Evolutionary conservation across 1,139 yeast genomes (phyloP).

Genomic region (Lodderomyces orthopsilosis): DNA sequence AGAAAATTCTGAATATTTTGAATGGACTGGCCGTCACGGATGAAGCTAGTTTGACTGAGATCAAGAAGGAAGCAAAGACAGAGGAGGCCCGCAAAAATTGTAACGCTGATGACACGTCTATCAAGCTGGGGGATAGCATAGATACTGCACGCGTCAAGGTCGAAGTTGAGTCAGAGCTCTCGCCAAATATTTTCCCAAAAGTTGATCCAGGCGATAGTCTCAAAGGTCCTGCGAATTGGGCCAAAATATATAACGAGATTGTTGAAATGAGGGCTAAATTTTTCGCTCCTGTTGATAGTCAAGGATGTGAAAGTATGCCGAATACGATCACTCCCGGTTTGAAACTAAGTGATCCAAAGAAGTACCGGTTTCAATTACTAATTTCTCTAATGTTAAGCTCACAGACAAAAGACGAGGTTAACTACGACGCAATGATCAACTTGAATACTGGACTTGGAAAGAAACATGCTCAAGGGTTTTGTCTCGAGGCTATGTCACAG

Average conservation of each 20-base stretch:
- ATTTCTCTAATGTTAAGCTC: slow-evolving; percentile 84
- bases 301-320: slow-evolving; percentile 85
- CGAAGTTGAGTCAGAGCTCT: slow-evolving; percentile 10
- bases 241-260: slow-evolving; percentile 57
- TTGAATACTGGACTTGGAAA: slow-evolving; percentile 38
- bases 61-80: not conserved
- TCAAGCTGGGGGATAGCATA: not conserved
- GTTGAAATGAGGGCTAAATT: slow-evolving; percentile 63
- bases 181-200: slow-evolving; percentile 17
- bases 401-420: slow-evolving; percentile 89
- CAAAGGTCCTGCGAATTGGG: slow-evolving; percentile 46
- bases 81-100: not conserved
- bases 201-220: slow-evolving; percentile 13
- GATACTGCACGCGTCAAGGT: slow-evolving; percentile 6
- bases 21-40: not conserved
- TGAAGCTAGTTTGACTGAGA: not conserved
- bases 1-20: not conserved
- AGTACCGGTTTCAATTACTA: slow-evolving; percentile 69
- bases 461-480: slow-evolving; percentile 21
- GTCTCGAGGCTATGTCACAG: slow-evolving; percentile 34
- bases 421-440: slow-evolving; percentile 65
- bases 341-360: slow-evolving; percentile 28
- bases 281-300: slow-evolving; percentile 79
- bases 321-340: slow-evolving; percentile 36
- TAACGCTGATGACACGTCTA: not conserved